These are phyloP conservation scores for Epithemia pelagica DNA, from an alignment of 108 stramenopile genomes.

Conservation along the genomic window DNA sequence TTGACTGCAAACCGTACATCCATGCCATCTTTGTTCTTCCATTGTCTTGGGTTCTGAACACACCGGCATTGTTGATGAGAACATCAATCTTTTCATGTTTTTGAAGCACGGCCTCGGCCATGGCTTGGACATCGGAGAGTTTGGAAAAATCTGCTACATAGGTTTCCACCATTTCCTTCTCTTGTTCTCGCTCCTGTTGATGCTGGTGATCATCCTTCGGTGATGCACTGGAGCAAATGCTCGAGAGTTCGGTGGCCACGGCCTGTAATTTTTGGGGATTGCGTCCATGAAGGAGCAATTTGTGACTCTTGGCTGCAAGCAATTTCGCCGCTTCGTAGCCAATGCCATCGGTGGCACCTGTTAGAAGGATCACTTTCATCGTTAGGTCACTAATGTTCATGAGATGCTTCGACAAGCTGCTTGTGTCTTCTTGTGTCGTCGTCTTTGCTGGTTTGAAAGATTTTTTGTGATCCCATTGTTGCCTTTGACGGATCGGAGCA, in stretches of 20 bases:
- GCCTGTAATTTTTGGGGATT: slow-evolving; percentile 6
- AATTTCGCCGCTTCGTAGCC: slow-evolving; percentile 10
- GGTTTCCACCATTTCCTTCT: slow-evolving; percentile 1
- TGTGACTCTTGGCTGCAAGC: slow-evolving; percentile 11
- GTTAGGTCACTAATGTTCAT: slow-evolving; percentile 4
- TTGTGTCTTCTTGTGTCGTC: too few species aligned
- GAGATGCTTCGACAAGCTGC: too few species aligned
- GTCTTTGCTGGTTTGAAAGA: too few species aligned
- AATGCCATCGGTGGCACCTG: slow-evolving; percentile 22
- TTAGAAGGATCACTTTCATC: slow-evolving; percentile 15
- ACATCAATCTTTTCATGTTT: slow-evolving; percentile 11
- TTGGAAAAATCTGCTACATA: slow-evolving; percentile 9
- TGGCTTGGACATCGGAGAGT: neutral
- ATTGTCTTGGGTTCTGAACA: slow-evolving; percentile 22
- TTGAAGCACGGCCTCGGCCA: neutral
- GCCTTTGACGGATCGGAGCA: too few species aligned
- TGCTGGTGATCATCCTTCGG: neutral
- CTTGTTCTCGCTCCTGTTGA: neutral
- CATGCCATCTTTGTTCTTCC: neutral
- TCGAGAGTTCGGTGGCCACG: neutral
- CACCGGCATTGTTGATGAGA: too few species aligned
- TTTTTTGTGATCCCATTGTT: too few species aligned
- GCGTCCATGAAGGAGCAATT: slow-evolving; percentile 13
- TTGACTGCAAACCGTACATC: neutral
- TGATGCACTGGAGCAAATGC: too few species aligned